These are phyloP conservation scores for Cymbidium sinense DNA, from an alignment of 106 monocot genomes.

Conservation along the genomic window DNA sequence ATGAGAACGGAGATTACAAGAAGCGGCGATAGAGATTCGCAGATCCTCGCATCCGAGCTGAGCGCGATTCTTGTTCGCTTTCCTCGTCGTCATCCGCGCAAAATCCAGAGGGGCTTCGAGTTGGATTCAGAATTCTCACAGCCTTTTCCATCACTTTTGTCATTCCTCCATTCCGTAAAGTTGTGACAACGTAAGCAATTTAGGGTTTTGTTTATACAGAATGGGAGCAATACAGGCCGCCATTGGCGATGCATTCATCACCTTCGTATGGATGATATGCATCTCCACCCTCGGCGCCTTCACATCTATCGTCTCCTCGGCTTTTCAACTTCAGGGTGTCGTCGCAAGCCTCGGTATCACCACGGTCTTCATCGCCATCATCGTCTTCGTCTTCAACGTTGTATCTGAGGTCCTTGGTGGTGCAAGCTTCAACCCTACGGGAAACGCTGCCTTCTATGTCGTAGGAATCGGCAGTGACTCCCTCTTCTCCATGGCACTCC, in stretches of 20 bases:
- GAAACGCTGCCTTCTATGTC: constrained; percentile 50
- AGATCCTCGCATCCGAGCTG: background rate
- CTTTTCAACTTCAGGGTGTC: constrained; percentile 14
- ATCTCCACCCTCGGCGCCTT: constrained; percentile 31
- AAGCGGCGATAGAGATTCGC: constrained; percentile 4
- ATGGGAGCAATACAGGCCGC: constrained; percentile 25
- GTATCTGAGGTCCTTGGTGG: constrained; percentile 34
- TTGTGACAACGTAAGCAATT: background rate
- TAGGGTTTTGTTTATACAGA: background rate
- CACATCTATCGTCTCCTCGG: constrained; percentile 25
- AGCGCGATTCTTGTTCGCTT: background rate
- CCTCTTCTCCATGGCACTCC: constrained; percentile 55
- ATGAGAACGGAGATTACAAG: background rate
- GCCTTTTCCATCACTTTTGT: background rate
- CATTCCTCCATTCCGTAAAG: background rate
- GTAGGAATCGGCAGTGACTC: constrained; percentile 36
- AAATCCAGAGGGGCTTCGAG: background rate
- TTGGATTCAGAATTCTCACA: background rate
- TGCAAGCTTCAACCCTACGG: constrained; percentile 61
- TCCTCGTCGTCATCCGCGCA: background rate
- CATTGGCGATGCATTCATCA: constrained; percentile 35
- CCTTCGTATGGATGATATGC: constrained; percentile 58
- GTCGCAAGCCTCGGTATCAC: constrained; percentile 21
- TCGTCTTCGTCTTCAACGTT: constrained; percentile 30
- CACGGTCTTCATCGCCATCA: constrained; percentile 25